A percentile compares a stretch with the other conserved stretches of the same genome.
Evolutionary conservation across 305 asterid species (phyloP).

Genomic region (Fraxinus angustifolia): DNA sequence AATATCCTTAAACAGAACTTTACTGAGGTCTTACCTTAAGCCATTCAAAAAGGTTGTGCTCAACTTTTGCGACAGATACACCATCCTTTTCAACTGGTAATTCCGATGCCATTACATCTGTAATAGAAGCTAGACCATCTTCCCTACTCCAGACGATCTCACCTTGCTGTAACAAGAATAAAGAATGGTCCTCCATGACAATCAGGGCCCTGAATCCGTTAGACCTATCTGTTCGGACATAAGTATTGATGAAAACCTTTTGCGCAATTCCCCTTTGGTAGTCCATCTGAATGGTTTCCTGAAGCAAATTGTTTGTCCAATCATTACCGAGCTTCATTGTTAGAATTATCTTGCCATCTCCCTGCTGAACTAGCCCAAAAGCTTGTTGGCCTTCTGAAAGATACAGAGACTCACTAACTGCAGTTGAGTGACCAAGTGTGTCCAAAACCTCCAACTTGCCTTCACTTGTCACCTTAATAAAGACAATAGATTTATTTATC

Average conservation of each 20-base stretch:
- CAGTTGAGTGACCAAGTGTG: slow-evolving; percentile 46
- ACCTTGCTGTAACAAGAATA: slow-evolving; percentile 79
- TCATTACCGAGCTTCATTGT: slow-evolving; percentile 65
- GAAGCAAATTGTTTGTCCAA: slow-evolving; percentile 53
- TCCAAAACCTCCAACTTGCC: slow-evolving; percentile 53
- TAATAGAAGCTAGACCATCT: slow-evolving; percentile 88
- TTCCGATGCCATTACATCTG: slow-evolving; percentile 81
- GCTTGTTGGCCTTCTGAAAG: slow-evolving; percentile 68
- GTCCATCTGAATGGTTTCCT: slow-evolving; percentile 68
- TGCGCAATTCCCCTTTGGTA: slow-evolving; percentile 67
- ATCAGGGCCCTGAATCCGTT: slow-evolving; percentile 89
- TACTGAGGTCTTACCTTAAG: slow-evolving; percentile 64
- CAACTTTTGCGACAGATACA: slow-evolving; percentile 92
- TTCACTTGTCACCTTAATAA: slow-evolving; percentile 51
- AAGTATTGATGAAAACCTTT: slow-evolving; percentile 79
- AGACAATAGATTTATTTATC: slow-evolving; percentile 34
- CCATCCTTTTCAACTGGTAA: slow-evolving; percentile 86
- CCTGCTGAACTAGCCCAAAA: slow-evolving; percentile 64
- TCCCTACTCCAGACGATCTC: slow-evolving; percentile 92
- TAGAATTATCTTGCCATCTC: slow-evolving; percentile 49
- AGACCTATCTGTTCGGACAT: slow-evolving; percentile 79
- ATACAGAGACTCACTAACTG: slow-evolving; percentile 67
- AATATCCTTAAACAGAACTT: slow-evolving; percentile 12
- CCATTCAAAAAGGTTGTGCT: slow-evolving; percentile 87
- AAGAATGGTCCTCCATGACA: slow-evolving; percentile 95